phyloP scores from a whole-genome alignment of 768 basidiomycete genomes.

The Nidula microcarpa region DNA sequence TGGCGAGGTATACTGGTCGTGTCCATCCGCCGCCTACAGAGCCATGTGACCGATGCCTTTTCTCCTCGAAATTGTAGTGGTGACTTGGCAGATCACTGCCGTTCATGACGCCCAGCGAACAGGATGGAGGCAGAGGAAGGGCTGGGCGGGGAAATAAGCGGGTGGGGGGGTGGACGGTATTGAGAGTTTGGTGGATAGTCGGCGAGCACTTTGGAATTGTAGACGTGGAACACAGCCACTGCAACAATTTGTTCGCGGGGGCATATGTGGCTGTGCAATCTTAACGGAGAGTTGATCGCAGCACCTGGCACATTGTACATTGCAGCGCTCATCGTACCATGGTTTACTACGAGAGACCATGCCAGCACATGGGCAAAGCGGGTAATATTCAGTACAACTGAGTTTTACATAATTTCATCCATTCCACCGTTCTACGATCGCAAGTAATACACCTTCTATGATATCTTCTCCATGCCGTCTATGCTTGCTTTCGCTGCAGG shows the following conservation, averaged over 20 bases:
- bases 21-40: conserved; percentile 37
- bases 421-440: background rate
- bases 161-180: background rate
- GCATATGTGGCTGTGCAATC: background rate
- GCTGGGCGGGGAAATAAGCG: background rate
- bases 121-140: conserved; percentile 1
- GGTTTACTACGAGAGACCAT: too few relatives aligned
- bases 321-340: too few relatives aligned
- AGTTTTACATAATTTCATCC: too few relatives aligned
- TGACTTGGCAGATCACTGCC: conserved; percentile 37
- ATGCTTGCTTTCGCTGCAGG: conserved; percentile 67
- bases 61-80: conserved; percentile 39
- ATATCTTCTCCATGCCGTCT: conserved; percentile 5
- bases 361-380: too few relatives aligned
- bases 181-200: background rate
- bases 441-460: background rate
- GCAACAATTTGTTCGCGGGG: background rate
- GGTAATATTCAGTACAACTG: too few relatives aligned
- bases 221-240: conserved; percentile 1
- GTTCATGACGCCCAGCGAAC: conserved; percentile 16
- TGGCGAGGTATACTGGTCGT: conserved; percentile 51
- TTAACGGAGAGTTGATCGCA: background rate
- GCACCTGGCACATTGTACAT: background rate
- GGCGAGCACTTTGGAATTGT: background rate
- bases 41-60: conserved; percentile 27